Evolutionary conservation across 2,329 filamentous ascomycete genomes (phyloP).

Genomic region (Aspergillus spinulosporus): DNA sequence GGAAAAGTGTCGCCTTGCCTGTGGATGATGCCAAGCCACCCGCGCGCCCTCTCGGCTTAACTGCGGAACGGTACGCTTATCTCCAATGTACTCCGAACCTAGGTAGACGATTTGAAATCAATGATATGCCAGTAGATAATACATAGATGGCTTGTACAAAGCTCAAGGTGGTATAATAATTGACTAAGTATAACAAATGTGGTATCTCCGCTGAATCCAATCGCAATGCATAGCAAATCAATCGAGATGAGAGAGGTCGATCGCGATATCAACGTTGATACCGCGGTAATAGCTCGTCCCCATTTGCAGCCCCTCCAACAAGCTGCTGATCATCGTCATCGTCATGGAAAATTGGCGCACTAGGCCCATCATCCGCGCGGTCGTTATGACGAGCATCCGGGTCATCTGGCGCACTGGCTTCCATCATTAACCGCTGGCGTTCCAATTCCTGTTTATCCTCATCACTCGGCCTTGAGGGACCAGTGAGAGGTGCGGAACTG

Average conservation of each 20-base stretch:
- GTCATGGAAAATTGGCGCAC: slow-evolving; percentile 61
- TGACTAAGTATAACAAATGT: slow-evolving; percentile 23
- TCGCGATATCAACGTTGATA: slow-evolving; percentile 42
- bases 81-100: background rate
- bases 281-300: slow-evolving; percentile 45
- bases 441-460: slow-evolving; percentile 84
- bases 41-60: slow-evolving; percentile 5
- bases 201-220: slow-evolving; percentile 37
- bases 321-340: slow-evolving; percentile 57
- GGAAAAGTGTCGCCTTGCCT: slow-evolving; percentile 9
- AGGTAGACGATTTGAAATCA: background rate
- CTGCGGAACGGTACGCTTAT: background rate
- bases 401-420: slow-evolving; percentile 62
- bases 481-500: slow-evolving; percentile 46
- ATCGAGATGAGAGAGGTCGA: slow-evolving; percentile 15
- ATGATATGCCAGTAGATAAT: background rate
- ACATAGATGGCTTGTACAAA: background rate
- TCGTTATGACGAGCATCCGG: slow-evolving; percentile 15
- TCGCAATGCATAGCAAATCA: slow-evolving; percentile 33
- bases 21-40: slow-evolving; percentile 7
- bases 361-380: slow-evolving; percentile 41
- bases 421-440: slow-evolving; percentile 61
- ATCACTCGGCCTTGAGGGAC: slow-evolving; percentile 29
- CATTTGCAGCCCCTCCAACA: slow-evolving; percentile 38
- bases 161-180: slow-evolving; percentile 10